Percentiles rank a stretch among this genome's conserved stretches.
Evolutionary conservation across 176 grass and related monocot genomes (phyloP).

Genomic region (Bolboschoenus planiculmis): DNA sequence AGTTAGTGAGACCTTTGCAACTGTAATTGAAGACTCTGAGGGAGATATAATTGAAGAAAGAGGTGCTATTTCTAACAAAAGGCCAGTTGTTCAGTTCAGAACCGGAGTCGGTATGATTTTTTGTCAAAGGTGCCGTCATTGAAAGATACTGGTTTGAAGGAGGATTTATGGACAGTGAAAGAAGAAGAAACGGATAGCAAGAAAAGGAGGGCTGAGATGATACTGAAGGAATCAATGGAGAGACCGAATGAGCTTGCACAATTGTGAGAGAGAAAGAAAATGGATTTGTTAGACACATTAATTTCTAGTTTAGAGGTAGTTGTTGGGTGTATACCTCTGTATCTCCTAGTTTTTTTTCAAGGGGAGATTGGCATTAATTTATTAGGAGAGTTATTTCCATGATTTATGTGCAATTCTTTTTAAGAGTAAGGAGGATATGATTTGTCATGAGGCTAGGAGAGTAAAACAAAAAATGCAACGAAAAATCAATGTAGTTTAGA

Average conservation of each 20-base stretch:
- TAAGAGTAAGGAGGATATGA: neutral
- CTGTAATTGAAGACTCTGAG: slow-evolving; percentile 45
- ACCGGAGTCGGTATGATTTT: slow-evolving; percentile 40
- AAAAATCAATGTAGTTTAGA: neutral
- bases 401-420: neutral
- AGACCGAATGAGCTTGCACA: slow-evolving; percentile 20
- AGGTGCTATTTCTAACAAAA: slow-evolving; percentile 41
- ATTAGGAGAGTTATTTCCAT: slow-evolving; percentile 2
- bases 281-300: neutral
- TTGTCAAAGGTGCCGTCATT: slow-evolving; percentile 13
- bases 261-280: slow-evolving; percentile 7
- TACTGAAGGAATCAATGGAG: slow-evolving; percentile 74
- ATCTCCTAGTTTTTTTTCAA: neutral
- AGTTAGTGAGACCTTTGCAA: slow-evolving; percentile 61
- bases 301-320: neutral
- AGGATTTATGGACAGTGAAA: slow-evolving; percentile 49
- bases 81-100: slow-evolving; percentile 48
- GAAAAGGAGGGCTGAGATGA: slow-evolving; percentile 70
- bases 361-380: slow-evolving; percentile 6
- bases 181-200: slow-evolving; percentile 67
- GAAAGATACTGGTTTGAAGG: slow-evolving; percentile 36
- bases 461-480: neutral
- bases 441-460: neutral
- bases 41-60: slow-evolving; percentile 36
- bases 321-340: slow-evolving; percentile 3